Percentiles rank a stretch among this genome's conserved stretches.
phyloP scores from a whole-genome alignment of 108 stramenopile species.

The Nitzschia sp. region DNA sequence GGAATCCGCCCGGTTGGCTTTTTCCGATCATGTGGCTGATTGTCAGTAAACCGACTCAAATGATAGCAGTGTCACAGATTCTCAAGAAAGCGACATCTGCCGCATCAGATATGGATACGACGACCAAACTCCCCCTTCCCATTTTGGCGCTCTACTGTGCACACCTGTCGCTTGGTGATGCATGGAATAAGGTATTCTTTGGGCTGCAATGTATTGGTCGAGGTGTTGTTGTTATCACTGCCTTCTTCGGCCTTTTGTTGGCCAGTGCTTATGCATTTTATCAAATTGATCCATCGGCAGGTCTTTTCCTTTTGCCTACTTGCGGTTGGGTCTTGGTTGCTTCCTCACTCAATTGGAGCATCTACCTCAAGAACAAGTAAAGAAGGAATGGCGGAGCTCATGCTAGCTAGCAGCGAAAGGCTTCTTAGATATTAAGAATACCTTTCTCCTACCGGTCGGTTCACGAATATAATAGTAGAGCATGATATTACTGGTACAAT shows the following conservation, averaged over 20 bases:
- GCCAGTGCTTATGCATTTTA: slow-evolving; percentile 50
- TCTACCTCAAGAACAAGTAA: slow-evolving; percentile 45
- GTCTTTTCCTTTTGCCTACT: slow-evolving; percentile 62
- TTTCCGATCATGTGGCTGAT: slow-evolving; percentile 81
- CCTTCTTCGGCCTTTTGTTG: slow-evolving; percentile 50
- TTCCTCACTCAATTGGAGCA: slow-evolving; percentile 59
- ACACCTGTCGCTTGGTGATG: slow-evolving; percentile 65
- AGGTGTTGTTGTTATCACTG: slow-evolving; percentile 54
- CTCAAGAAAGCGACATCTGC: neutral
- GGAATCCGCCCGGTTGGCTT: slow-evolving; percentile 73
- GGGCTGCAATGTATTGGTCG: slow-evolving; percentile 55
- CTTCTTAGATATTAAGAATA: too few species aligned
- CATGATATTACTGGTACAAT: too few species aligned
- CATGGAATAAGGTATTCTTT: slow-evolving; percentile 80
- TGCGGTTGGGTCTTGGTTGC: slow-evolving; percentile 72
- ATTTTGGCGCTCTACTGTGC: slow-evolving; percentile 45
- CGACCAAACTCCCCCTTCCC: slow-evolving; percentile 6
- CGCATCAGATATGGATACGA: neutral
- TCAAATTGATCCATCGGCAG: slow-evolving; percentile 46
- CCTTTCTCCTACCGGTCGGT: too few species aligned
- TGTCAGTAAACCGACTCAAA: slow-evolving; percentile 73
- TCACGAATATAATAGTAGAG: too few species aligned
- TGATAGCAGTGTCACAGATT: slow-evolving; percentile 41
- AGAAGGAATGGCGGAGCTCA: neutral
- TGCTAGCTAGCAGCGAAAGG: too few species aligned